Conservation (phyloP, 1,284 basidiomycete species). For the Rhodotorula mucilaginosa region DNA sequence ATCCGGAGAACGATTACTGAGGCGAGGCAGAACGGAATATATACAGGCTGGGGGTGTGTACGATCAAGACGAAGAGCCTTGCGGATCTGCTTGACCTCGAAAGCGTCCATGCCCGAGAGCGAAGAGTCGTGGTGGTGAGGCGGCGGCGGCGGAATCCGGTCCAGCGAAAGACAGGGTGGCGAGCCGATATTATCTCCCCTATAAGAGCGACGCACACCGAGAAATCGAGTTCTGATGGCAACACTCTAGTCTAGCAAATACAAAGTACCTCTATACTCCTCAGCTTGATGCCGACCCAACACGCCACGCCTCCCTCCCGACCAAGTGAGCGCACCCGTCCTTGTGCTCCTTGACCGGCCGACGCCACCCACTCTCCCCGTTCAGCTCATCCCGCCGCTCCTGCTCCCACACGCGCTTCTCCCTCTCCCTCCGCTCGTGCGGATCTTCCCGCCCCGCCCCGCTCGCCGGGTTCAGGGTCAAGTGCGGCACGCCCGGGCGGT, state of each 20-base stretch:
- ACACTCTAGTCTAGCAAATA: too few species aligned
- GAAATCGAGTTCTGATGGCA: too few species aligned
- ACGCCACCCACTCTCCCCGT: background rate
- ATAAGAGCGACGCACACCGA: too few species aligned
- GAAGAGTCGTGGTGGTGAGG: constrained; percentile 24
- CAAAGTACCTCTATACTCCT: background rate
- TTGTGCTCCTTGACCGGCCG: constrained; percentile 7
- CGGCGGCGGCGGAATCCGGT: constrained; percentile 32
- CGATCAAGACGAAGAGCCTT: constrained; percentile 10
- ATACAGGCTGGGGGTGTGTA: too few species aligned
- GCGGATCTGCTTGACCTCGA: constrained; percentile 13
- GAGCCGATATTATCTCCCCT: too few species aligned
- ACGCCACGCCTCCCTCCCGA: constrained; percentile 14
- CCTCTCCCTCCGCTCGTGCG: constrained; percentile 2
- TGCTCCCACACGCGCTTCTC: constrained; percentile 23
- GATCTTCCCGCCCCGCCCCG: constrained; percentile 8
- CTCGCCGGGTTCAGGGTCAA: background rate
- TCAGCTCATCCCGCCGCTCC: constrained; percentile 11
- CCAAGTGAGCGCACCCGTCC: constrained; percentile 25
- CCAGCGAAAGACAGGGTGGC: too few species aligned
- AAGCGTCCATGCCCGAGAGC: background rate
- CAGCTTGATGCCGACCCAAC: background rate
- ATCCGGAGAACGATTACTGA: too few species aligned
- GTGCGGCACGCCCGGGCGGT: constrained; percentile 29
- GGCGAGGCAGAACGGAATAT: too few species aligned